phyloP scores from a whole-genome alignment of 140 eudicot species.

The Flaveria floridana region DNA sequence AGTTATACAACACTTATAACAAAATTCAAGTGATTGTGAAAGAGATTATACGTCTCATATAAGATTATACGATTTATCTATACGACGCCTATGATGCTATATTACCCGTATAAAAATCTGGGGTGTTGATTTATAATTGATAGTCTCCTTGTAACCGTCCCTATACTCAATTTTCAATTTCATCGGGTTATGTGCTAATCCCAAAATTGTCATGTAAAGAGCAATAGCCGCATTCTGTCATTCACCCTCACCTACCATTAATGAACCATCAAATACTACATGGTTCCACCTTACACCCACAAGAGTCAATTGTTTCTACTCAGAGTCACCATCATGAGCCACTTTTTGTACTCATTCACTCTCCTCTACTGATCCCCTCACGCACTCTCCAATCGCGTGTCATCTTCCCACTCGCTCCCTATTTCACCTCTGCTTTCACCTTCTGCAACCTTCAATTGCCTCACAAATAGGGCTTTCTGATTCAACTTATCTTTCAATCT shows the following conservation, averaged over 20 bases:
- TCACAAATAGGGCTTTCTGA: neutral
- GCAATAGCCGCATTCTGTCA: neutral
- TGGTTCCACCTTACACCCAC: neutral
- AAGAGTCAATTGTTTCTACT: neutral
- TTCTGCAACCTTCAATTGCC: slow-evolving; percentile 20
- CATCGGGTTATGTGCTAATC: neutral
- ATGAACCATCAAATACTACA: neutral
- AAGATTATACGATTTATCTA: too few relatives aligned
- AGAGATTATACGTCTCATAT: too few relatives aligned
- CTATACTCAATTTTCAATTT: too few relatives aligned
- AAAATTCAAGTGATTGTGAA: too few relatives aligned
- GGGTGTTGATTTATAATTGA: too few relatives aligned
- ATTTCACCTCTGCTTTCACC: slow-evolving; percentile 6
- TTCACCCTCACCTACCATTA: neutral
- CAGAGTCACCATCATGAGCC: slow-evolving; percentile 20
- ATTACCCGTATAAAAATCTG: too few relatives aligned
- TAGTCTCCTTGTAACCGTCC: too few relatives aligned
- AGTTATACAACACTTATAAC: too few relatives aligned
- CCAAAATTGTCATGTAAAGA: neutral
- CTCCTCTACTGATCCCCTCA: slow-evolving; percentile 17
- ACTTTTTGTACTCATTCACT: slow-evolving; percentile 21
- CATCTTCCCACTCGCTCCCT: slow-evolving; percentile 7
- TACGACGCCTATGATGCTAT: too few relatives aligned
- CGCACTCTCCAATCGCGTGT: slow-evolving; percentile 27
- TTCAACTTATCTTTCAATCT: neutral